Percentiles rank a stretch among this genome's conserved stretches.
These are phyloP conservation scores for Septoria petroselini DNA, from an alignment of 2,329 filamentous ascomycete genomes.

Conservation along the genomic window DNA sequence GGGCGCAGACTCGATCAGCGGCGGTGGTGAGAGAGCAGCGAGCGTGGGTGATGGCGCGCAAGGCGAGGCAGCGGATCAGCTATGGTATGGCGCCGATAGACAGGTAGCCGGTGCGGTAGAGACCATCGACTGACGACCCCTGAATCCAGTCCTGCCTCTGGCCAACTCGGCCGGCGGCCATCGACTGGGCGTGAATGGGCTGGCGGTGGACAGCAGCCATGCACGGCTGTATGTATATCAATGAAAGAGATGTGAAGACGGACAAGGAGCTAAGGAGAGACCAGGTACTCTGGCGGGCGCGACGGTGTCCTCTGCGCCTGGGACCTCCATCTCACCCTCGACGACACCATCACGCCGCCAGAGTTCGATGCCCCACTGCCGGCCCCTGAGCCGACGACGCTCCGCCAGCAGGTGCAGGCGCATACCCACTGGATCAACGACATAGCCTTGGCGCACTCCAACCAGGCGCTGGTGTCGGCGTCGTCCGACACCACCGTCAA, in stretches of 20 bases:
- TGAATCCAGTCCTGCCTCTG: constrained; percentile 58
- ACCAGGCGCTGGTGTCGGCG: constrained; percentile 77
- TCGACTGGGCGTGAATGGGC: constrained; percentile 88
- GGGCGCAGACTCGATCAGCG: too few species aligned
- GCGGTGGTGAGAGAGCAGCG: neutral
- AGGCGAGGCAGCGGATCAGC: constrained; percentile 53
- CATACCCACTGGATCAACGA: constrained; percentile 98
- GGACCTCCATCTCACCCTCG: constrained; percentile 74
- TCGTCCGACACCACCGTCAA: constrained; percentile 95
- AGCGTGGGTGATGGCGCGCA: constrained; percentile 56
- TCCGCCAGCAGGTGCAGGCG: constrained; percentile 66
- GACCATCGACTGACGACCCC: constrained; percentile 15
- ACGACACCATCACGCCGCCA: constrained; percentile 39
- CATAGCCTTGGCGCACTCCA: constrained; percentile 74
- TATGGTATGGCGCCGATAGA: constrained; percentile 41
- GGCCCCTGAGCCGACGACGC: constrained; percentile 47
- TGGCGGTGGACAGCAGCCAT: constrained; percentile 78
- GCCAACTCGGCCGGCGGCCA: constrained; percentile 70
- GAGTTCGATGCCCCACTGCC: constrained; percentile 37
- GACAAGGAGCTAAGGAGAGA: constrained; percentile 40
- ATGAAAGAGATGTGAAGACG: neutral
- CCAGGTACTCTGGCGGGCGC: constrained; percentile 81
- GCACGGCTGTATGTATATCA: constrained; percentile 60
- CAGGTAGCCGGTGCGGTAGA: neutral
- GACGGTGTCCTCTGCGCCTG: constrained; percentile 96